phyloP scores from a whole-genome alignment of 371 early-diverging fungal genomes.

The Mucor indicus region DNA sequence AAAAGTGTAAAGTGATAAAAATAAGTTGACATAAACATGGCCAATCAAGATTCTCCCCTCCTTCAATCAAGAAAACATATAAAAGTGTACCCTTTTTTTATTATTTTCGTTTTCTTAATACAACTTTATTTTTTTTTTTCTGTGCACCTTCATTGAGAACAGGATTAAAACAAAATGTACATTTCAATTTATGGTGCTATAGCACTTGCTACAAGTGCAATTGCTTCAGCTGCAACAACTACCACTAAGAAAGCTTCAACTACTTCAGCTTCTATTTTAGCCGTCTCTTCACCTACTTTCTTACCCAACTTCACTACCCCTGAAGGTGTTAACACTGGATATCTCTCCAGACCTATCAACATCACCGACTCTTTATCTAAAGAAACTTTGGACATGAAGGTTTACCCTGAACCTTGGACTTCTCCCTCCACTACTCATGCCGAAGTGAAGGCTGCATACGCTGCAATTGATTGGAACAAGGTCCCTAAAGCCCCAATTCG shows the following conservation, averaged over 20 bases:
- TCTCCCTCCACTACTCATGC: conserved; percentile 25
- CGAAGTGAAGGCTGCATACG: conserved; percentile 37
- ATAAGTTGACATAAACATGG: no score
- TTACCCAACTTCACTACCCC: conserved; percentile 30
- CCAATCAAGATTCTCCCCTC: no score
- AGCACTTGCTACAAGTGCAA: conserved; percentile 22
- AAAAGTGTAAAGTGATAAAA: no score
- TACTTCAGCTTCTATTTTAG: conserved; percentile 20
- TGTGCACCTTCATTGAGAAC: no score
- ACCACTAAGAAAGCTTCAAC: conserved; percentile 8
- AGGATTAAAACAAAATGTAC: conserved; percentile 21
- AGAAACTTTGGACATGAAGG: conserved; percentile 16
- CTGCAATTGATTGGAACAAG: conserved; percentile 42
- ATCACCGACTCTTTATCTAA: conserved; percentile 18
- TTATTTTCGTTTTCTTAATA: neutral
- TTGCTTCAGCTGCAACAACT: conserved; percentile 24
- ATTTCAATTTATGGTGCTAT: conserved; percentile 22
- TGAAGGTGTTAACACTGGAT: conserved; percentile 26
- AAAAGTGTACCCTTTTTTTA: no score
- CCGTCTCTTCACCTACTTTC: conserved; percentile 43
- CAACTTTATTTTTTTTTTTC: neutral
- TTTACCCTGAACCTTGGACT: conserved; percentile 41
- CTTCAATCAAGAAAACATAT: no score
- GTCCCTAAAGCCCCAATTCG: conserved; percentile 40
- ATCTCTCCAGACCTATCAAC: conserved; percentile 29